A percentile compares a stretch with the other conserved stretches of the same genome.
phyloP scores from a whole-genome alignment of 73 alveolate species.

The Stentor coeruleus region DNA sequence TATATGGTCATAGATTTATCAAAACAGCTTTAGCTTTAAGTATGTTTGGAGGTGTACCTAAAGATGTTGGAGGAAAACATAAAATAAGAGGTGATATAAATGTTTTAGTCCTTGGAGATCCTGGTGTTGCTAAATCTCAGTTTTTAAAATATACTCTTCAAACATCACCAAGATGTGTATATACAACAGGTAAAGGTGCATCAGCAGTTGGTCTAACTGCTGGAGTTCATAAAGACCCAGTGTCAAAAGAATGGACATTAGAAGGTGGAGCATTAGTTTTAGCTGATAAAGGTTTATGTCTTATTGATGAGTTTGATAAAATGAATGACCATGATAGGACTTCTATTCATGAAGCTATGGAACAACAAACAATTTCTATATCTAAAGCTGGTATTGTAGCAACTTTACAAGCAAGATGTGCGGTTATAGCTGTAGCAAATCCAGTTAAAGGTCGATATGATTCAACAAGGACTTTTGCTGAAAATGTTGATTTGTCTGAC shows the following conservation, averaged over 20 bases:
- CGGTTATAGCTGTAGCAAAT: constrained; percentile 99
- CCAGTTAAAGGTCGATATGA: constrained; percentile 95
- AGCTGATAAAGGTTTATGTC: constrained; percentile 97
- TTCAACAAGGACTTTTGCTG: constrained; percentile 89
- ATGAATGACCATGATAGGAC: constrained; percentile 99
- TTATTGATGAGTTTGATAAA: constrained; percentile 99
- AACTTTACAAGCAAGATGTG: constrained; percentile 98
- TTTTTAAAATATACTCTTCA: constrained; percentile 98
- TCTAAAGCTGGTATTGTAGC: constrained; percentile 99
- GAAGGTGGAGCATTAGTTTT: constrained; percentile 99
- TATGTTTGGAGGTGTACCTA: constrained; percentile 99
- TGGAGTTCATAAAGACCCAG: constrained; percentile 97
- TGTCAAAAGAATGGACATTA: constrained; percentile 95
- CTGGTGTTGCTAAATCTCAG: constrained; percentile 99
- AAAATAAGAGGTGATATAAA: constrained; percentile 99
- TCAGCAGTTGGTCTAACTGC: constrained; percentile 99
- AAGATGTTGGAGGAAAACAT: constrained; percentile 98
- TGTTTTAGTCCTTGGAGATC: constrained; percentile 92
- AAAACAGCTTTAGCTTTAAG: constrained; percentile 86
- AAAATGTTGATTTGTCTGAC: constrained; percentile 99
- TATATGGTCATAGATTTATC: constrained; percentile 95
- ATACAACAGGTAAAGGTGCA: constrained; percentile 98
- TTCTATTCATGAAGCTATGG: constrained; percentile 99
- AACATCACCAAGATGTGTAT: constrained; percentile 71
- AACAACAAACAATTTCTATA: constrained; percentile 97